A percentile compares a stretch with the other conserved stretches of the same genome.
These are phyloP conservation scores for Vitis rotundifolia DNA, from an alignment of 164 flowering plant species.

Conservation along the genomic window DNA sequence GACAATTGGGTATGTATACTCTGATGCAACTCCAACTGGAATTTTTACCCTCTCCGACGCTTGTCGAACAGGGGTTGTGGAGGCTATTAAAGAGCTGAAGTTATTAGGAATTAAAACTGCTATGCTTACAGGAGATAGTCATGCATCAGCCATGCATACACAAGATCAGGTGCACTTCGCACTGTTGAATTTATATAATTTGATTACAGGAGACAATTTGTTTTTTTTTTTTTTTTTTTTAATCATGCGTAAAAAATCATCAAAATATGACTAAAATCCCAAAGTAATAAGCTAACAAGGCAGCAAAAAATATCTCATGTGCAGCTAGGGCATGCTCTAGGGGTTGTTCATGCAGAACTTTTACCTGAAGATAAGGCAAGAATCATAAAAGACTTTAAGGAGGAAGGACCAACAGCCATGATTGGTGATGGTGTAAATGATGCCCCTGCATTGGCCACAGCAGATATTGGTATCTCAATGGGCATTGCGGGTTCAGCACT, in stretches of 20 bases:
- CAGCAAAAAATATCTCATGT: background rate
- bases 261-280: background rate
- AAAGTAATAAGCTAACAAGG: background rate
- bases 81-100: slow-evolving; percentile 68
- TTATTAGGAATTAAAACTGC: slow-evolving; percentile 65
- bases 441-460: slow-evolving; percentile 88
- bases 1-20: slow-evolving; percentile 62
- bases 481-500: slow-evolving; percentile 93
- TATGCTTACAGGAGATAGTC: slow-evolving; percentile 90
- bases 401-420: slow-evolving; percentile 71
- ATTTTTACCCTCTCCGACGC: slow-evolving; percentile 68
- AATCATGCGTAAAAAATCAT: background rate
- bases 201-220: too few relatives aligned
- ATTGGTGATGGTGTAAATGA: slow-evolving; percentile 93
- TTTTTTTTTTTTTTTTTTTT: too few relatives aligned
- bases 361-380: slow-evolving; percentile 83
- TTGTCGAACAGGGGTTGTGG: slow-evolving; percentile 69
- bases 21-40: slow-evolving; percentile 39
- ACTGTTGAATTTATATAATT: background rate
- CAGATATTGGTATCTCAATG: slow-evolving; percentile 95
- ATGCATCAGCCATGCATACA: slow-evolving; percentile 66
- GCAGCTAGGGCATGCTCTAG: slow-evolving; percentile 70
- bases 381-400: slow-evolving; percentile 53
- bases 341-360: slow-evolving; percentile 75
- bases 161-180: slow-evolving; percentile 61